Evolutionary conservation across 202 grass and related monocot species (phyloP), one percentile per base, ranked within the genome.

Genomic region (Zizania palustris): DNA sequence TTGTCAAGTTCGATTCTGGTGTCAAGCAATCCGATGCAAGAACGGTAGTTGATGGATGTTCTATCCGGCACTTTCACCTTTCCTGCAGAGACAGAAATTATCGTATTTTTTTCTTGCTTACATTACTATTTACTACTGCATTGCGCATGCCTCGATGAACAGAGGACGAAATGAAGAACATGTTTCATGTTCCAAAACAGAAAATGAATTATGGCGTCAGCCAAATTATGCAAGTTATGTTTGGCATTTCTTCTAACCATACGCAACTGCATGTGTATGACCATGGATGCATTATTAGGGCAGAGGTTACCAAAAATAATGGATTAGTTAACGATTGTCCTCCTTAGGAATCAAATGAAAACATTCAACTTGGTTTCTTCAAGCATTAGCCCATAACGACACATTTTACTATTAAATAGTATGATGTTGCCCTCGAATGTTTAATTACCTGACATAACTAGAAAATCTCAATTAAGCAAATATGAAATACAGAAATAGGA

Each of bases 1-100:
- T 73, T 75, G 77, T 97, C 90, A 10, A 97, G 72, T 8, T 97
- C 83, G 4, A 87, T 11, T 79, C 93, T 79, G 9, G 54, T 85
- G 71, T 97, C 93, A 16, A 93, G 64, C 1, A 93, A 51, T 37
- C 86, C 93, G 38, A 91, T 19, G 49, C 38, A 65, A 3, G 93
- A 91, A 0, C 78, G 78, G 75, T 87, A 93, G 34, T 71, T 76
- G n/a, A 76, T 34, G 3, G 88, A 93, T 11, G 28, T 16, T 44
- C 49, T 85, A 22, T 93, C 77, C 0, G 88, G 90, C 57, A 82
- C 63, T 15, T 76, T 76, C 37, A 91, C 45, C 16, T 83, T 78
- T 48, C 86, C 93, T 97, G 71, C 6, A 75, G 59, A 69, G 4
- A 33, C 35, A 65, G 7, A 18, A 71, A 16, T 76, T 44, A 69